Percentiles rank a stretch among this genome's conserved stretches.
These are phyloP conservation scores for Chlamydomonas incerta DNA, from an alignment of 139 green algal genomes.

Conservation along the genomic window DNA sequence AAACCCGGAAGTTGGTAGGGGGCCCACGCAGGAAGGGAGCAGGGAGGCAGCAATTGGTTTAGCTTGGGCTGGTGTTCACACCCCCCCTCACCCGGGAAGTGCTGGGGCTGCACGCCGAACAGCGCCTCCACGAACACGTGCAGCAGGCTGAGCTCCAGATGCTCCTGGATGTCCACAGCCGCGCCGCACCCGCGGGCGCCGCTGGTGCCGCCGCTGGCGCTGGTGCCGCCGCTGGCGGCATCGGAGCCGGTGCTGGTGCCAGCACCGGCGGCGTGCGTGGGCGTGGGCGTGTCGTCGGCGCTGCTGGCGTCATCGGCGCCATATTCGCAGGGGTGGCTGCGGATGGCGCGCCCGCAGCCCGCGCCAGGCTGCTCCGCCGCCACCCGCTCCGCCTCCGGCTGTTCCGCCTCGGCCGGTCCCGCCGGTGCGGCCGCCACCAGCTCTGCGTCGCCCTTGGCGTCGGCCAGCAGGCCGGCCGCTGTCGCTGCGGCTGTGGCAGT, in stretches of 20 bases:
- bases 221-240: not conserved
- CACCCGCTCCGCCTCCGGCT: no score
- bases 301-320: not conserved
- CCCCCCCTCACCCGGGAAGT: conserved; percentile 44
- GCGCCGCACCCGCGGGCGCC: not conserved
- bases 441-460: no score
- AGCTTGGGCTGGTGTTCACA: no score
- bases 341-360: no score
- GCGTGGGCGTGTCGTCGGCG: not conserved
- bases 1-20: not conserved
- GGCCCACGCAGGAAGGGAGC: not conserved
- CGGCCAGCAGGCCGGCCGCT: no score
- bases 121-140: conserved; percentile 70
- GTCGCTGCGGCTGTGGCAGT: no score
- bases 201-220: not conserved
- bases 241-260: not conserved
- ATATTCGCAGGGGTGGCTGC: no score
- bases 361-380: no score
- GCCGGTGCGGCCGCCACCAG: no score
- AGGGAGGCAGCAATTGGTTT: no score
- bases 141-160: conserved; percentile 66
- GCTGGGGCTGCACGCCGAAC: conserved; percentile 47
- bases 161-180: conserved; percentile 36
- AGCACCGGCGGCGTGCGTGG: no score
- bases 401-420: no score